These are phyloP conservation scores for Starmerella etchellsii DNA, from an alignment of 805 yeast genomes.

Conservation along the genomic window DNA sequence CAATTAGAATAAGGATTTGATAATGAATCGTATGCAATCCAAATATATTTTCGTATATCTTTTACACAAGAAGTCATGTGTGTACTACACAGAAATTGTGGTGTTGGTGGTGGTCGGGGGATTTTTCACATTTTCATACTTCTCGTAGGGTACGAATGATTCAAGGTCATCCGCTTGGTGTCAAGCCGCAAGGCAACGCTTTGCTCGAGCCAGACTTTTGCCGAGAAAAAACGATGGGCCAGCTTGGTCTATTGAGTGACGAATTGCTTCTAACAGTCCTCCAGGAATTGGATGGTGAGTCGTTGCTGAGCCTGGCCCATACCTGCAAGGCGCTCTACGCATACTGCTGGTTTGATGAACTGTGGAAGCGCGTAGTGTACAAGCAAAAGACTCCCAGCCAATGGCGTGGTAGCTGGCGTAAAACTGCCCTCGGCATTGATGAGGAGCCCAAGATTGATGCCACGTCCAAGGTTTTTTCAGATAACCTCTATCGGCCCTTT, in stretches of 20 bases:
- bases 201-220: conserved; percentile 26
- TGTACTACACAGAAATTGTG: no score
- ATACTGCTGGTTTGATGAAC: conserved; percentile 58
- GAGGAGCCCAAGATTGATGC: conserved; percentile 16
- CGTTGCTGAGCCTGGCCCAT: conserved; percentile 41
- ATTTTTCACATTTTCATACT: no score
- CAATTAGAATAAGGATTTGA: no score
- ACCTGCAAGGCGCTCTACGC: conserved; percentile 61
- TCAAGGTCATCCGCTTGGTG: conserved; percentile 54
- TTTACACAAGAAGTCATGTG: no score
- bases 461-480: conserved; percentile 49
- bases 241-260: conserved; percentile 43
- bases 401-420: conserved; percentile 80
- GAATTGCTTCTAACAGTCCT: conserved; percentile 47
- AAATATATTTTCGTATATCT: no score
- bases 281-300: conserved; percentile 37
- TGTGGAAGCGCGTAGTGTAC: conserved; percentile 49
- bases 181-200: conserved; percentile 64
- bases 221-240: conserved; percentile 13
- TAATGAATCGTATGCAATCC: no score
- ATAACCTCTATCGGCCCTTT: conserved; percentile 66
- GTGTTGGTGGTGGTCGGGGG: no score
- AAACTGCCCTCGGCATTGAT: conserved; percentile 36
- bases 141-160: conserved; percentile 6
- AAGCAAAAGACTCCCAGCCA: conserved; percentile 24